phyloP scores from a whole-genome alignment of 176 grass and related monocot species.

The Sorghum bicolor region Sorghum_bicolor_NCBIv3 NC_012872.2:231001-231500 shows the following conservation, averaged over 20 bases:
- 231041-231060: constrained; percentile 80
- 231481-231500: constrained; percentile 44
- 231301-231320: no score
- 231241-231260: constrained; percentile 85
- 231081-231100: constrained; percentile 65
- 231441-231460: constrained; percentile 81
- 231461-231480: constrained; percentile 75
- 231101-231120: constrained; percentile 42
- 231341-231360: no score
- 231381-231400: no score
- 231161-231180: constrained; percentile 67
- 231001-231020: constrained; percentile 90
- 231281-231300: constrained; percentile 79
- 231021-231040: constrained; percentile 76
- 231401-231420: no score
- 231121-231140: constrained; percentile 61
- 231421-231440: constrained; percentile 90
- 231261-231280: constrained; percentile 98
- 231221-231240: constrained; percentile 71
- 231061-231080: constrained; percentile 66
- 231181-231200: constrained; percentile 85
- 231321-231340: no score
- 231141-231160: constrained; percentile 64
- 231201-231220: constrained; percentile 77
- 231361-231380: no score